Evolutionary conservation across 257 asterid species (phyloP), one percentile per base, ranked within the genome.

Genomic region (Solanum arcanum): DNA sequence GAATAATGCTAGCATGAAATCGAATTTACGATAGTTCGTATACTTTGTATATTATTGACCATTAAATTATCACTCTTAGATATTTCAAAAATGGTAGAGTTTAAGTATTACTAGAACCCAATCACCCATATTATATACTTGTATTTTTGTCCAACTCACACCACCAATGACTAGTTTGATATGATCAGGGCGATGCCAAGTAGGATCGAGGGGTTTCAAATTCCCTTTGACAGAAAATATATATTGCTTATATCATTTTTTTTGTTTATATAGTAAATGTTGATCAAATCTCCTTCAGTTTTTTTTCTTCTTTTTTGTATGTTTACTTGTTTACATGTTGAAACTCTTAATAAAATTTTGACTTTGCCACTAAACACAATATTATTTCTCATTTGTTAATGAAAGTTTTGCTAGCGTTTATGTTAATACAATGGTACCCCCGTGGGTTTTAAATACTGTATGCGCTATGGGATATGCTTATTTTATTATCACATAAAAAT

Each of bases 131-230:
- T 64, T 64, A 16, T 64, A 64, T 64, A 64, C 31, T 64, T n/a
- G 72, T n/a, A 5, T 64, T 64, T 64, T 64, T 16, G 15, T 25
- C 15, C 33, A n/a, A 23, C 15, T 62, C 70, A 62, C 1, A 1
- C 70, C 31, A n/a, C 70, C 70, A 11, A 62, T 62, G 70, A 62
- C 70, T 10, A n/a, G 16, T 62, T 3, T n/a, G 70, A n/a, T 15
- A 23, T 3, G 12, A n/a, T 52, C 10, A 6, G 23, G 23, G 62
- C 4, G 0, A 1, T 16, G 62, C 23, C 1, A 52, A 0, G 23
- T 0, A 52, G 62, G 0, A 1, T 52, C 23, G 0, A 52, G 18
- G 62, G 62, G 62, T 52, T 52, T 1, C 4, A 52, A 52, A 52
- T 6, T 1, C 9, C 10, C 0, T 52, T 52, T 16, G 62, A 52